Conservation (phyloP, 306 rosid species). For the Acacia crassicarpa region DNA sequence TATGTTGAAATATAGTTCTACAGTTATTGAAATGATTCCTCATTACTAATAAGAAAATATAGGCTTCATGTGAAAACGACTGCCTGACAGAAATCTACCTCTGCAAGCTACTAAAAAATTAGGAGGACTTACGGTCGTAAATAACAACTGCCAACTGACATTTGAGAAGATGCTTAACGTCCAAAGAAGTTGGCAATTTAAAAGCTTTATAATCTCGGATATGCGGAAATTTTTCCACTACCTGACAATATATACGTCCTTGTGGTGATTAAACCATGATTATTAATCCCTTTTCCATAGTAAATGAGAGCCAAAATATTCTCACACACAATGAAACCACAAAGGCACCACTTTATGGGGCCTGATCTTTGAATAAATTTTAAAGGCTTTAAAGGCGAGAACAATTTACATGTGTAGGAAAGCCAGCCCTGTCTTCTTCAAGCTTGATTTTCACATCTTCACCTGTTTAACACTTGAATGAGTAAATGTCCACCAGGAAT, state of each 20-base stretch:
- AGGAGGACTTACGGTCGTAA: conserved; percentile 58
- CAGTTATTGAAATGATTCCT: background rate
- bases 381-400: background rate
- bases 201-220: conserved; percentile 66
- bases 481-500: conserved; percentile 23
- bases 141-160: conserved; percentile 66
- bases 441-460: conserved; percentile 75
- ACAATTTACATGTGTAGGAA: conserved; percentile 57
- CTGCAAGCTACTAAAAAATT: conserved; percentile 2
- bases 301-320: conserved; percentile 8
- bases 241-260: conserved; percentile 46
- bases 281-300: background rate
- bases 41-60: background rate
- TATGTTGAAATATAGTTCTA: background rate
- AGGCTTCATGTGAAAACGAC: background rate
- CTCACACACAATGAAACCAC: conserved; percentile 12
- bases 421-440: conserved; percentile 63
- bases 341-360: conserved; percentile 8
- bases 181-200: conserved; percentile 55
- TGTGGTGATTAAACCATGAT: conserved; percentile 6
- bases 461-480: conserved; percentile 47
- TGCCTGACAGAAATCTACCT: conserved; percentile 7
- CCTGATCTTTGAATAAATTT: conserved; percentile 9
- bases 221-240: conserved; percentile 80
- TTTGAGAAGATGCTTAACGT: conserved; percentile 68